phyloP scores from a whole-genome alignment of 345 rosid genomes.

The Cardamine chenopodiifolia region DNA sequence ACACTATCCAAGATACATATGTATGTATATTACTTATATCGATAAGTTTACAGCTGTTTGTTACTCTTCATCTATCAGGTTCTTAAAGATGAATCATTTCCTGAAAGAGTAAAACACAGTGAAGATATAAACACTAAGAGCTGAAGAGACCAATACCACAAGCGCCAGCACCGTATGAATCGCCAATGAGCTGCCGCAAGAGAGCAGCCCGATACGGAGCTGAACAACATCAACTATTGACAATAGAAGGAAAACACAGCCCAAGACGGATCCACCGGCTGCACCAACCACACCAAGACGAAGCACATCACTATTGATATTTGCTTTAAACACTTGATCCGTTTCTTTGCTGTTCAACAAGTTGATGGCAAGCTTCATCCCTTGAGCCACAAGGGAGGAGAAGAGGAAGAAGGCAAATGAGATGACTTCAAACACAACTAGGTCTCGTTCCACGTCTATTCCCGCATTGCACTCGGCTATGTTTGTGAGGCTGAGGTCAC shows the following conservation, averaged over 20 bases:
- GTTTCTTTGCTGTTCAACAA: conserved; percentile 38
- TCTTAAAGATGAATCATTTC: conserved; percentile 27
- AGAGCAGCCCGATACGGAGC: conserved; percentile 37
- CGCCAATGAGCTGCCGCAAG: conserved; percentile 29
- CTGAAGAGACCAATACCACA: conserved; percentile 40
- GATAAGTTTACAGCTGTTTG: not conserved
- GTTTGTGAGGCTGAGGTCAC: conserved; percentile 30
- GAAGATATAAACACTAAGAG: conserved; percentile 39
- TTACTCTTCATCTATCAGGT: not conserved
- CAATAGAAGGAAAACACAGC: conserved; percentile 37
- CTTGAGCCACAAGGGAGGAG: conserved; percentile 45
- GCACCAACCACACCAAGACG: conserved; percentile 42
- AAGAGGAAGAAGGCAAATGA: conserved; percentile 43
- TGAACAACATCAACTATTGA: conserved; percentile 41
- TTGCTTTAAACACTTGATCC: conserved; percentile 34
- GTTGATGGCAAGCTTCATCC: conserved; percentile 36
- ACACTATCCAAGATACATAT: not conserved
- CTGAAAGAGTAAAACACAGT: conserved; percentile 43
- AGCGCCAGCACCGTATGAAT: conserved; percentile 37
- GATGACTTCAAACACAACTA: conserved; percentile 39
- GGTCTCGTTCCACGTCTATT: conserved; percentile 33
- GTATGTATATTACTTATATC: not conserved
- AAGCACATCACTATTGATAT: conserved; percentile 35
- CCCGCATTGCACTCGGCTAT: conserved; percentile 38
- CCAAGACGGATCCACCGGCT: conserved; percentile 36